phyloP scores from a whole-genome alignment of 1,284 basidiomycete species.

The Nidula niveotomentosa region DNA sequence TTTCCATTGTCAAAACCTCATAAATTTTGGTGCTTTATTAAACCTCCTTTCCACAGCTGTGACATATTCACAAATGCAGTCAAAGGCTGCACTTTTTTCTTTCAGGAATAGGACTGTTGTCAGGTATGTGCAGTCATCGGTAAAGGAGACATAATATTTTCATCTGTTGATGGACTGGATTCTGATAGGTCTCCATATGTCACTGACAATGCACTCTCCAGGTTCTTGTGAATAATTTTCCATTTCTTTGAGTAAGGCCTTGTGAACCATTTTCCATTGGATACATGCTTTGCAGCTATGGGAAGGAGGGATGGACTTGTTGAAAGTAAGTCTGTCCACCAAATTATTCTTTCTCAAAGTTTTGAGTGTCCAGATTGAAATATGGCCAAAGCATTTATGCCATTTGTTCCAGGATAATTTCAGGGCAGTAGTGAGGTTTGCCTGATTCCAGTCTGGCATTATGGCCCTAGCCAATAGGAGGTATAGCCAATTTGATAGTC shows the following conservation, averaged over 20 bases:
- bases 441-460: constrained; percentile 4
- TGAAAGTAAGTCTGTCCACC: constrained; percentile 26
- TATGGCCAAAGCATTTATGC: constrained; percentile 31
- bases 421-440: constrained; percentile 5
- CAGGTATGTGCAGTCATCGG: constrained; percentile 11
- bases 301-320: constrained; percentile 1
- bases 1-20: constrained; percentile 16
- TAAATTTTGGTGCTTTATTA: constrained; percentile 6
- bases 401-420: constrained; percentile 26
- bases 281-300: constrained; percentile 26
- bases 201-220: constrained; percentile 7
- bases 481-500: constrained; percentile 7
- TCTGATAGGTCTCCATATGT: constrained; percentile 10
- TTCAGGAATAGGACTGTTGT: constrained; percentile 11
- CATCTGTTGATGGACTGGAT: constrained; percentile 6
- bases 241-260: constrained; percentile 17
- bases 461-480: constrained; percentile 2
- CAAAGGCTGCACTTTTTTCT: constrained; percentile 11
- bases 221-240: constrained; percentile 3
- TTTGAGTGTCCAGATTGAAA: constrained; percentile 17
- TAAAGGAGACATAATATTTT: constrained; percentile 18
- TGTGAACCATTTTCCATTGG: constrained; percentile 24
- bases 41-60: constrained; percentile 7
- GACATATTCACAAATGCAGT: constrained; percentile 8
- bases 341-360: constrained; percentile 17